Conservation (phyloP, 75 land plant species). For the Gnetum montanum region DNA sequence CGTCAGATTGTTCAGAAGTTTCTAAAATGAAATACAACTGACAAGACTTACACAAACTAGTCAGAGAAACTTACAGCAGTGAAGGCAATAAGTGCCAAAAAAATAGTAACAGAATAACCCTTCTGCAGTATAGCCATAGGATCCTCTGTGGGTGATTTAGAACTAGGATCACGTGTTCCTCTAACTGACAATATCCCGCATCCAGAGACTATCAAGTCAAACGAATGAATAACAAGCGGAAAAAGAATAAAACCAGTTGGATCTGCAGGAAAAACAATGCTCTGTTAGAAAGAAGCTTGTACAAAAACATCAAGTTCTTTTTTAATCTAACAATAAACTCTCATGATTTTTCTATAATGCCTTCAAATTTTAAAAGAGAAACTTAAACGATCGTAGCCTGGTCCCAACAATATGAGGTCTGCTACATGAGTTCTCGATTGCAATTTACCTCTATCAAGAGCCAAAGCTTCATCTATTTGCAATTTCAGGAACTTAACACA, state of each 20-base stretch:
- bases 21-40: background rate
- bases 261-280: conserved; percentile 46
- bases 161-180: conserved; percentile 55
- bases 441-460: too few species aligned
- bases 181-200: conserved; percentile 85
- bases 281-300: background rate
- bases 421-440: too few species aligned
- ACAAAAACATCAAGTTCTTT: background rate
- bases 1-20: background rate
- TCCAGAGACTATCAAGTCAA: conserved; percentile 92
- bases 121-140: conserved; percentile 97
- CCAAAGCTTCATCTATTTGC: too few species aligned
- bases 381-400: background rate
- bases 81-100: conserved; percentile 86
- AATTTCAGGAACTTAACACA: too few species aligned
- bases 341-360: background rate
- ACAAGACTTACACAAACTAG: background rate
- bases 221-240: conserved; percentile 93
- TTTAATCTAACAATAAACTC: background rate
- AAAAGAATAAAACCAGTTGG: conserved; percentile 96
- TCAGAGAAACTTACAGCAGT: conserved; percentile 48
- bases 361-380: background rate
- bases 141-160: conserved; percentile 63
- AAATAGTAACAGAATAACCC: conserved; percentile 85
- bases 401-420: too few species aligned